Conservation (phyloP, 305 asterid genomes). For the Fraxinus xanthoxyloides region DNA sequence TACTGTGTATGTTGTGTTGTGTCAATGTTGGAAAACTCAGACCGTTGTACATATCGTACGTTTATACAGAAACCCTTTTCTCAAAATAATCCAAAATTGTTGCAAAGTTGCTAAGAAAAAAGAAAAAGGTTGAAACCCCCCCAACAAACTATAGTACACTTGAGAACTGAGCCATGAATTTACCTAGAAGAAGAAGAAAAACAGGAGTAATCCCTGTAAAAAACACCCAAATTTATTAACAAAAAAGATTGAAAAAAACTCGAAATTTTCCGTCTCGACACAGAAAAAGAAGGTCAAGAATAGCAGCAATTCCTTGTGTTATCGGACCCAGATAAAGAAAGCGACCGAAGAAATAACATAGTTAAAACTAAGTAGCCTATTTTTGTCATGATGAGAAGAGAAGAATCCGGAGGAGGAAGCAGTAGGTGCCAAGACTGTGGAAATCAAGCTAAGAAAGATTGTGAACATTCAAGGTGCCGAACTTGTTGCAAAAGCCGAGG, state of each 20-base stretch:
- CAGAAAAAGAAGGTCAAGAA: neutral
- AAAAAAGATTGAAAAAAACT: neutral
- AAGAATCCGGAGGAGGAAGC: conserved; percentile 20
- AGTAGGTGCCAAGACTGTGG: conserved; percentile 82
- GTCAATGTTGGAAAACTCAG: conserved; percentile 36
- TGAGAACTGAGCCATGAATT: conserved; percentile 33
- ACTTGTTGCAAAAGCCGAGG: conserved; percentile 81
- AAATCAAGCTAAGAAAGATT: conserved; percentile 76
- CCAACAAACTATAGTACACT: conserved; percentile 27
- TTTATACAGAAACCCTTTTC: conserved; percentile 13
- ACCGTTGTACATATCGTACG: conserved; percentile 19
- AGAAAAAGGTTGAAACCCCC: neutral
- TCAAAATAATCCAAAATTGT: conserved; percentile 18
- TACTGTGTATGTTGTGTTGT: conserved; percentile 27
- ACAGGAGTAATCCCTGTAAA: neutral
- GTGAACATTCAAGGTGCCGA: conserved; percentile 60
- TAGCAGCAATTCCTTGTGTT: neutral
- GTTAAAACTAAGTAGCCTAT: neutral
- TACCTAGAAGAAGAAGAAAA: conserved; percentile 18
- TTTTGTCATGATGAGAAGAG: conserved; percentile 32
- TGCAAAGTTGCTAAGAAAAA: conserved; percentile 10
- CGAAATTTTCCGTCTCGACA: neutral
- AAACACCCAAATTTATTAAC: neutral
- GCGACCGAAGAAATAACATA: neutral
- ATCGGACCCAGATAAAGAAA: conserved; percentile 1